These are phyloP conservation scores for Talaromyces atroroseus DNA, from an alignment of 2,329 filamentous ascomycete species.

Conservation along the genomic window DNA sequence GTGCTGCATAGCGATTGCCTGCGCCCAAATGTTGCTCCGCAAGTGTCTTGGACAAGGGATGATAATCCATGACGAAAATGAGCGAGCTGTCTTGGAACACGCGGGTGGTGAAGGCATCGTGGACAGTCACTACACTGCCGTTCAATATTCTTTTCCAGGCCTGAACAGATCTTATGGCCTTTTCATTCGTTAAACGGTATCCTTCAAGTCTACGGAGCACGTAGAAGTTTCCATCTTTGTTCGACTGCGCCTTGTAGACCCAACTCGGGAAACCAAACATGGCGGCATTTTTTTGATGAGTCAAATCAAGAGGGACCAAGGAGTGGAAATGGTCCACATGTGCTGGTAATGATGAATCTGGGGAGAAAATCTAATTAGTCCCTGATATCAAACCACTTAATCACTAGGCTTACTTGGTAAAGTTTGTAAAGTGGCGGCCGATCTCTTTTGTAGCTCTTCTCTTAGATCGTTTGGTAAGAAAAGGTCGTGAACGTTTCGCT, in stretches of 20 bases:
- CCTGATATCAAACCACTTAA: neutral
- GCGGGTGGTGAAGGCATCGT: conserved; percentile 89
- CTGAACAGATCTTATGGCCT: conserved; percentile 77
- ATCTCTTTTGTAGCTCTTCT: conserved; percentile 83
- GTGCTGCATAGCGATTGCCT: conserved; percentile 37
- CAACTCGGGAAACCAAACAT: conserved; percentile 86
- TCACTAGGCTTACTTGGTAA: conserved; percentile 61
- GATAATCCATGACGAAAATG: conserved; percentile 89
- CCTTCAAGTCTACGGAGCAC: conserved; percentile 81
- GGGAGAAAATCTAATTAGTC: conserved; percentile 11
- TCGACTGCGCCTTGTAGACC: conserved; percentile 90
- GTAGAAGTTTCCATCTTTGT: conserved; percentile 84
- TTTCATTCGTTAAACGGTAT: conserved; percentile 81
- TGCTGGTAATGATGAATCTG: conserved; percentile 65
- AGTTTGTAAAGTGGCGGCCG: conserved; percentile 77
- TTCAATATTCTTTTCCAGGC: conserved; percentile 84
- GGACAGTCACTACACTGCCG: conserved; percentile 74
- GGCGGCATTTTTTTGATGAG: conserved; percentile 67
- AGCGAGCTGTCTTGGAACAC: conserved; percentile 93
- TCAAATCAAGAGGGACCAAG: conserved; percentile 80
- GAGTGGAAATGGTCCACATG: conserved; percentile 85
- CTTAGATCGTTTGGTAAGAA: conserved; percentile 83
- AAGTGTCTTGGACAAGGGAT: conserved; percentile 83
- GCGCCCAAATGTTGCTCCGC: conserved; percentile 64
- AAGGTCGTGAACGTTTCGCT: conserved; percentile 81